These are phyloP conservation scores for Forsythia suspensa DNA, from an alignment of 257 asterid species.

Conservation along the genomic window DNA sequence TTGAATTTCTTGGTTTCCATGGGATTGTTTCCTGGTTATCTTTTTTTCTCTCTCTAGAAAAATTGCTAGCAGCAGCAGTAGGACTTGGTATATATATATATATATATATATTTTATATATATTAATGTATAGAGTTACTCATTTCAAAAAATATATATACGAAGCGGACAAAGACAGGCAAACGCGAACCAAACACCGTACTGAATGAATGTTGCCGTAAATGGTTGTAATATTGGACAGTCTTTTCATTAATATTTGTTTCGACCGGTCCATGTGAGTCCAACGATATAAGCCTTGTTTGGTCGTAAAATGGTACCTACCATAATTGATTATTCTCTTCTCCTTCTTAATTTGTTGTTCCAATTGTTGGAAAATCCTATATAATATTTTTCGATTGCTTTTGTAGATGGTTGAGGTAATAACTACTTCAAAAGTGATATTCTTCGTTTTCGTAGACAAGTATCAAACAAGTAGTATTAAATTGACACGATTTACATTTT, in stretches of 20 bases:
- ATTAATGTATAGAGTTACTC: too few relatives aligned
- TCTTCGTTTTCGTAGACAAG: too few relatives aligned
- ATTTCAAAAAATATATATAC: too few relatives aligned
- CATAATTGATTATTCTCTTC: not conserved
- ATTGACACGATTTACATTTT: not conserved
- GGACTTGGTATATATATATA: not conserved
- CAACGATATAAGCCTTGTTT: too few relatives aligned
- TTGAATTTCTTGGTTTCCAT: constrained; percentile 30
- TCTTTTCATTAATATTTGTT: not conserved
- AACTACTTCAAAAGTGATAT: not conserved
- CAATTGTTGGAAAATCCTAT: too few relatives aligned
- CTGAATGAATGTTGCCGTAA: not conserved
- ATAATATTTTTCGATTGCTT: not conserved
- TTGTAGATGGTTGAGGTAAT: not conserved
- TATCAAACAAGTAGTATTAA: not conserved
- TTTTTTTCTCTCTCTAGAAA: not conserved
- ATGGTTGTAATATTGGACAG: not conserved
- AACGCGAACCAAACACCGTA: not conserved
- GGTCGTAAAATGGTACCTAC: not conserved
- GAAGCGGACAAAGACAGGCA: not conserved
- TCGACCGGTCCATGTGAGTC: not conserved
- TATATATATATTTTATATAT: too few relatives aligned
- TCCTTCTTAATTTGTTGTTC: not conserved
- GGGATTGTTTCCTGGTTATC: not conserved
- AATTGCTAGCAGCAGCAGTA: not conserved